Base-by-base conservation (phyloP, 208 protist genomes). In the Leishmania braziliensis region DNA sequence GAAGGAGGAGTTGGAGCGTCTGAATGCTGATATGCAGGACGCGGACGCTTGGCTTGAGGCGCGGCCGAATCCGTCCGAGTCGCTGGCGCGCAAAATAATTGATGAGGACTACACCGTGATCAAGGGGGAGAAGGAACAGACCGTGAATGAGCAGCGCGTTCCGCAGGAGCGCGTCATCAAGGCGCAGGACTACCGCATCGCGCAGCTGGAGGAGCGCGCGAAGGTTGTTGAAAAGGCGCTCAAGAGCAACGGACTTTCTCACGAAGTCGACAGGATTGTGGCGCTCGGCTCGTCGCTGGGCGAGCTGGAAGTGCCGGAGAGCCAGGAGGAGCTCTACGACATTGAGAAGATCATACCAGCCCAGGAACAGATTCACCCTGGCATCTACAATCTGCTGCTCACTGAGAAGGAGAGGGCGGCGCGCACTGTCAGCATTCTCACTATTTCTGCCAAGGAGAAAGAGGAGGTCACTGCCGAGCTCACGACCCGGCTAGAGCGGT, bases 81-180 rank as follows among this genome's bases (percentile, higher is more conserved):
- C 91, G 14, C 75, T 82, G 50, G 83, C 89, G 5, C 86, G 85
- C 62, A 86, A 86, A 39, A 39, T 94, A 6, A 90, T 95, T 79
- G 87, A 95, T 62, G 83, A 94, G 77, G 89, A 92, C 69, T 87
- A 90, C 29, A 78, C 75, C 18, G 82, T 88, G 54, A 82, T 97
- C 68, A 90, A 90, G 78, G 76, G 74, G 26, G 87, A 92, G 73
- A 87, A 87, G 81, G 83, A 89, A 65, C 88, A 90, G 54, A 89
- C 86, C 3, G 82, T 93, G 18, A 90, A 87, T 72, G 87, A 84
- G 66, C 82, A 91, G 77, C 89, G 92, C 74, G 89, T 88, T 62
- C 88, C 89, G 26, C 92, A 96, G 79, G 94, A 97, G 69, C 89
- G 92, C 14, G 90, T 97, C n/a, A 88, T 97, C 26, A 97, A 97